Evolutionary conservation across 305 asterid species (phyloP), one percentile per base, ranked within the genome.

Genomic region (Petunia hybrid): DNA sequence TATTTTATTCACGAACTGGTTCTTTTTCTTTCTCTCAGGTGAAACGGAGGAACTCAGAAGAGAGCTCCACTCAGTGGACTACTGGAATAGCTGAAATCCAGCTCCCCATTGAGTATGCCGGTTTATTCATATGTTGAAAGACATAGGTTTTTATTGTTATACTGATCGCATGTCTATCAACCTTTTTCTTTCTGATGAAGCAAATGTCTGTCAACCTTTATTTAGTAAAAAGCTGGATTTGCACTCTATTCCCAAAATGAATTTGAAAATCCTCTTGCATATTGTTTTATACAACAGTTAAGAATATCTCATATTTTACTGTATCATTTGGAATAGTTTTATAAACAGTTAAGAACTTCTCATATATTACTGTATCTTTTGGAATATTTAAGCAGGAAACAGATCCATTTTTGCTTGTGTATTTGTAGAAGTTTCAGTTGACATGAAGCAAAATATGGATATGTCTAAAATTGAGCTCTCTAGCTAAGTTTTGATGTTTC

Each of bases 61-160:
- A 97, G 84, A 93, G 93, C 90, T 94, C 99, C 82, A 97, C 99
- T 41, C 99, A 96, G 86, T 96, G 99, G 99, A 96, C 99, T 41
- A 97, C 99, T 5, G 99, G 99, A 82, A 97, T 97, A 77, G 98
- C 99, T 69, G 99, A 97, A 90, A 82, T 97, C 81, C 99, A 97
- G 87, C 98, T 97, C 85, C 98, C 99, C 9, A 94, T 97, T 82
- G 99, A 97, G 99, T 97, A 92, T 35, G 93, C 78, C 35, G 4
- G 2, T 74, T 73, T 51, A 48, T 51, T 74, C 78, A 35, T 36
- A 53, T 53, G 64, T 63, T 74, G 78, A 12, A 53, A 35, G 36
- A 73, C 38, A 53, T 36, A 63, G 78, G 78, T 53, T 53, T 51
- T 53, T 36, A 6, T 46, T 35, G 78, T 74, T 74, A 46, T 74